phyloP scores from a whole-genome alignment of 2,329 filamentous ascomycete genomes.

The Pseudopyricularia javanii region DNA sequence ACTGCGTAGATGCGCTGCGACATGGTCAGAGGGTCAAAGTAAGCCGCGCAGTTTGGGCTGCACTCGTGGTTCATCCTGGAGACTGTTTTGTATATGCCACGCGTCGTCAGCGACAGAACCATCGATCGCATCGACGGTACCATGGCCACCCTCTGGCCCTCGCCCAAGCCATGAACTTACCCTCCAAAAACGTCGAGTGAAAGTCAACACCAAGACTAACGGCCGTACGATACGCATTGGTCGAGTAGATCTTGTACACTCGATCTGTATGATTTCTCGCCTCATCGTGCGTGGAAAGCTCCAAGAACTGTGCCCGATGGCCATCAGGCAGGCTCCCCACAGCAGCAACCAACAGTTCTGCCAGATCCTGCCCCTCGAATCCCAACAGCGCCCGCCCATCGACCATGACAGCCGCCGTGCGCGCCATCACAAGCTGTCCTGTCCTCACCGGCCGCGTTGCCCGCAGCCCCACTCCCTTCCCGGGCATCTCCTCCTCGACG shows the following conservation, averaged over 20 bases:
- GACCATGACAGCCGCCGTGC: constrained; percentile 18
- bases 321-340: background rate
- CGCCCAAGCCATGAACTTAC: constrained; percentile 12
- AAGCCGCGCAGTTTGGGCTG: constrained; percentile 25
- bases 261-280: constrained; percentile 8
- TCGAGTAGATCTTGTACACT: constrained; percentile 17
- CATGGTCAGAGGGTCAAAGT: constrained; percentile 21
- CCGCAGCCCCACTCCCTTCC: constrained; percentile 13
- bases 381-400: constrained; percentile 13
- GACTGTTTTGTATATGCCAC: constrained; percentile 9
- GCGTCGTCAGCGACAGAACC: background rate
- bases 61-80: constrained; percentile 29
- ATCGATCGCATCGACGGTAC: background rate
- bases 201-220: constrained; percentile 13
- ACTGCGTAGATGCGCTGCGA: constrained; percentile 23
- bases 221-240: constrained; percentile 16
- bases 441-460: constrained; percentile 13
- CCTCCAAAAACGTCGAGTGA: constrained; percentile 18
- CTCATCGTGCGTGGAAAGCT: constrained; percentile 14
- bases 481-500: background rate
- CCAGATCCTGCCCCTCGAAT: constrained; percentile 8
- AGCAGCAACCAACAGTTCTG: background rate
- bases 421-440: constrained; percentile 15
- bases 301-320: constrained; percentile 13
- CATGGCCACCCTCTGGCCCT: background rate